These are phyloP conservation scores for Pleurostoma richardsiae DNA, from an alignment of 2,329 filamentous ascomycete genomes.

Conservation along the genomic window DNA sequence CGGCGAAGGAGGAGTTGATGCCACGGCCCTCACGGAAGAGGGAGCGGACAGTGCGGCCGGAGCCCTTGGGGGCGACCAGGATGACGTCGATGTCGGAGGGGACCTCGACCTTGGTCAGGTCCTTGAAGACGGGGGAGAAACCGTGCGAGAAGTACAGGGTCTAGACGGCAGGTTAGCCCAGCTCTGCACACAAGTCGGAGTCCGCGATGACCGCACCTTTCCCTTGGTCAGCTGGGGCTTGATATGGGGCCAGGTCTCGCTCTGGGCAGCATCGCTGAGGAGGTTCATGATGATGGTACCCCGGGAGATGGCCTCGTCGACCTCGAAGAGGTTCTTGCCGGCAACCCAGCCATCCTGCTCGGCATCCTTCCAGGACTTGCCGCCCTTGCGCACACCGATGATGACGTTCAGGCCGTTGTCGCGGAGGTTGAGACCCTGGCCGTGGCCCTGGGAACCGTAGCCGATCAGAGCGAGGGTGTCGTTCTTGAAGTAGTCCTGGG, in stretches of 20 bases:
- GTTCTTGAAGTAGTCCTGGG: conserved; percentile 97
- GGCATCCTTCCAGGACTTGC: conserved; percentile 97
- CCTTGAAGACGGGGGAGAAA: conserved; percentile 99
- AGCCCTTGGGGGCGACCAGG: conserved; percentile 98
- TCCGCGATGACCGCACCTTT: conserved; percentile 58
- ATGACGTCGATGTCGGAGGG: conserved; percentile 97
- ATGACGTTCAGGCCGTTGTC: conserved; percentile 99
- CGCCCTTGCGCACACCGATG: conserved; percentile 96
- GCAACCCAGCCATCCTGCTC: conserved; percentile 95
- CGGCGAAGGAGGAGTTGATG: conserved; percentile 98
- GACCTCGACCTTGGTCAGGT: conserved; percentile 97
- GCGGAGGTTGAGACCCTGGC: conserved; percentile 98
- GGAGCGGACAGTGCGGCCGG: conserved; percentile 94
- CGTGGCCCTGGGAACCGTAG: conserved; percentile 96
- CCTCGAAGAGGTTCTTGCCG: conserved; percentile 98
- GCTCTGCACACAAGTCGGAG: not conserved
- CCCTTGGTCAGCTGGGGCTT: conserved; percentile 98
- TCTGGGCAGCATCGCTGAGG: conserved; percentile 94
- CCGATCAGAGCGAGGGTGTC: conserved; percentile 98
- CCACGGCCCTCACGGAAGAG: conserved; percentile 99
- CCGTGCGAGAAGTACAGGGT: conserved; percentile 99
- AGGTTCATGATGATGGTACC: conserved; percentile 99
- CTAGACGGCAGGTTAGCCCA: conserved; percentile 38
- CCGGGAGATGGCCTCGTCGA: conserved; percentile 90
- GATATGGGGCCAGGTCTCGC: conserved; percentile 96